phyloP scores from a whole-genome alignment of 2,329 filamentous ascomycete species.

The Arachnopeziza araneosa region DNA sequence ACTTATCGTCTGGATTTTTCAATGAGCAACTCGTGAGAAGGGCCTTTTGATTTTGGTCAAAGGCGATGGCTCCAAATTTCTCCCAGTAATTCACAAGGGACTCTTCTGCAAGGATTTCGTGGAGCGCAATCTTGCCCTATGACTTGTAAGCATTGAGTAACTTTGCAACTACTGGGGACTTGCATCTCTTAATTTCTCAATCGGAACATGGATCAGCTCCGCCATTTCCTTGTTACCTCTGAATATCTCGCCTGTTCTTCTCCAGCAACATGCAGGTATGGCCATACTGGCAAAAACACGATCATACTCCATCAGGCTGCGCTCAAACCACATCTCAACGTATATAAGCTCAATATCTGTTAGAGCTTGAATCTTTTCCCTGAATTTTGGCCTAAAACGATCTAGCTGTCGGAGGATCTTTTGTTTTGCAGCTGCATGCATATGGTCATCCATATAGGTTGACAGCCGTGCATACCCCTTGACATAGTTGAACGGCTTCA shows the following conservation, averaged over 20 bases:
- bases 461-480: slow-evolving; percentile 89
- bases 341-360: slow-evolving; percentile 92
- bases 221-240: slow-evolving; percentile 98
- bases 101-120: slow-evolving; percentile 93
- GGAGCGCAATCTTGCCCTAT: slow-evolving; percentile 87
- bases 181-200: slow-evolving; percentile 86
- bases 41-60: slow-evolving; percentile 89
- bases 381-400: slow-evolving; percentile 89
- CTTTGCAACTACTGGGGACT: slow-evolving; percentile 34
- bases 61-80: slow-evolving; percentile 96
- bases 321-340: slow-evolving; percentile 99
- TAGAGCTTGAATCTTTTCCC: slow-evolving; percentile 86
- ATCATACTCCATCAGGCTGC: slow-evolving; percentile 94
- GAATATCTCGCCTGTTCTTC: slow-evolving; percentile 94
- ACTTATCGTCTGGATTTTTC: slow-evolving; percentile 70
- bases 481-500: slow-evolving; percentile 98
- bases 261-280: slow-evolving; percentile 95
- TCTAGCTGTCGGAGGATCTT: slow-evolving; percentile 90
- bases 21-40: slow-evolving; percentile 90
- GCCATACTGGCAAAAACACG: slow-evolving; percentile 99
- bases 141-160: neutral
- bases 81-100: slow-evolving; percentile 98
- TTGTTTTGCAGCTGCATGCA: slow-evolving; percentile 75
- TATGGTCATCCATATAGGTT: slow-evolving; percentile 85
- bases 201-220: slow-evolving; percentile 86